Base-by-base conservation (phyloP, 108 stramenopile species). In the Fragilaria radians region DNA sequence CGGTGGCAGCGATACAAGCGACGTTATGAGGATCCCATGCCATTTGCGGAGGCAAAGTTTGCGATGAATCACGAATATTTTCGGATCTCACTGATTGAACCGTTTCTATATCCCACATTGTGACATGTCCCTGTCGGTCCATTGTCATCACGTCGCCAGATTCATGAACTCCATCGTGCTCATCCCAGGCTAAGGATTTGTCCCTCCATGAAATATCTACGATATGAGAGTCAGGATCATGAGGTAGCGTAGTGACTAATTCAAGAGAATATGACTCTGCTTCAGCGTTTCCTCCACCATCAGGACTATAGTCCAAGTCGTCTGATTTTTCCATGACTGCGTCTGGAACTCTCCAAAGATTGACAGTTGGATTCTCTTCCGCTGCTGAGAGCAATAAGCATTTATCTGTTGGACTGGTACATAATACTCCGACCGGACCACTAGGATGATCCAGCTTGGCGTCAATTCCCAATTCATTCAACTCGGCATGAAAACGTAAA, bases 11-110 rank as follows among this genome's bases (percentile, higher is more conserved):
- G n/a, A 77, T 62, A 3, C 55, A 34, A 51, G 69, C 48, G 0
- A 58, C 29, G 28, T 84, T 59, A 45, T 93, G 91, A n/a, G 88
- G 88, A 78, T 93, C 91, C 82, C 88, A 89, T 1, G 77, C 77
- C 54, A 79, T 76, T 24, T 81, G 79, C 4, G 82, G 79, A 14
- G 84, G 82, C 32, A 47, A 30, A 28, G 49, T 21, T n/a, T 62
- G 21, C 5, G 25, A 9, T 1, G 11, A 51, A 30, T 1, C 47
- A 14, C 5, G 59, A 0, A 61, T 29, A 46, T 22, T 46, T 36
- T 57, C 49, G 28, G 22, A 63, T 24, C 56, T 62, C 31, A 21
- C 22, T 11, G 49, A 14, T 5, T 24, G 19, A 18, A 58, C 31
- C 9, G 25, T 4, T 9, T 51, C 17, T 3, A 47, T 34, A 22